Base-by-base conservation (phyloP, 2,329 filamentous ascomycete species). In the Epichloe glyceriae region DNA sequence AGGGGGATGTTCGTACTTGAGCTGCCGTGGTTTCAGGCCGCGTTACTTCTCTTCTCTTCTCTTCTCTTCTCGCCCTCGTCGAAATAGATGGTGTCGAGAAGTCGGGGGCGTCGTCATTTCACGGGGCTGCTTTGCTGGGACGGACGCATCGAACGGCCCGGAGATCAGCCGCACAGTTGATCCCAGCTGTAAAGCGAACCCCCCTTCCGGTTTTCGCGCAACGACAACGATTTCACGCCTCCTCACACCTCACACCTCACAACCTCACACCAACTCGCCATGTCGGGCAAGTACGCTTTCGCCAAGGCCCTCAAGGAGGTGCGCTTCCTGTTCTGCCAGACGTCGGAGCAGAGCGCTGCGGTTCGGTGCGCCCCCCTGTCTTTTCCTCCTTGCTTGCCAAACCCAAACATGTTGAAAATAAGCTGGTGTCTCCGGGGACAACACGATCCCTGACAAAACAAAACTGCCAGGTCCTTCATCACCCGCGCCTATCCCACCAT, bases 271-370 rank as follows among this genome's bases (percentile, higher is more conserved):
- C n/a, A 33, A n/a, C 7, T 57, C 65, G 75, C 60, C 58, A 97
- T 97, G 93, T 88, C 89, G 60, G 76, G 79, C 72, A 95, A 93
- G 78, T 96, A 95, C 74, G 88, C 83, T 61, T 98, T 98, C 73
- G 79, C 82, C 60, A 85, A 88, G 70, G 75, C 82, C 58, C 78
- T 98, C 68, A 95, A 89, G 78, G 93, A 98, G 78, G 79, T 98
- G 67, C 86, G 93, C 67, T 98, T 98, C 74, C 79, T 95, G 62
- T 91, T 97, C 74, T 97, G 93, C 76, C 91, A 97, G 73, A 90
- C 88, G 49, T 87, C 86, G 58, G 86, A 95, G 67, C 83, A 88
- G 67, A 95, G 91, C 75, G 86, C 88, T 63, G 83, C 88, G 56
- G 85, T 87, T 57, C 83, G 93, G 93, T 95, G 75, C 64, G 76